These are phyloP conservation scores for Fusarium sp. DNA, from an alignment of 2,329 filamentous ascomycete species.

Conservation along the genomic window DNA sequence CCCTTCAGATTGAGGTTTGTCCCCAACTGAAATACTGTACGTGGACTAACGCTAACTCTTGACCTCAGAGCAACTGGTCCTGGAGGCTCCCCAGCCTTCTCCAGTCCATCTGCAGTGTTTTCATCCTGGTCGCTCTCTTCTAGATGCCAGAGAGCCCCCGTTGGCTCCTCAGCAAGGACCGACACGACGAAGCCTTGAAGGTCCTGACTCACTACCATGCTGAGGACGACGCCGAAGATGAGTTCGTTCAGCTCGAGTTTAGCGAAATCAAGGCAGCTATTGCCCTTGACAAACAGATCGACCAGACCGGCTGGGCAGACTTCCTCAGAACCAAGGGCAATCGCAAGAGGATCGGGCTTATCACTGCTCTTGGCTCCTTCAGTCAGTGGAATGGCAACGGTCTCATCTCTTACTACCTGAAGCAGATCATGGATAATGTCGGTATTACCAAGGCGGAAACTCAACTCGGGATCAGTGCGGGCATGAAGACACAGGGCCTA, in stretches of 20 bases:
- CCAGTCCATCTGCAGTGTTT: slow-evolving; percentile 25
- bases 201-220: slow-evolving; percentile 39
- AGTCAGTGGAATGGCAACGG: slow-evolving; percentile 37
- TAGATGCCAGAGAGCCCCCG: slow-evolving; percentile 41
- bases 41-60: neutral
- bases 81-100: slow-evolving; percentile 23
- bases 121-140: slow-evolving; percentile 21
- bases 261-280: slow-evolving; percentile 36
- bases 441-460: slow-evolving; percentile 52
- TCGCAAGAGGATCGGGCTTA: slow-evolving; percentile 48
- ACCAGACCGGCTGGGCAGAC: slow-evolving; percentile 31
- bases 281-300: slow-evolving; percentile 33
- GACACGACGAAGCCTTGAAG: slow-evolving; percentile 31
- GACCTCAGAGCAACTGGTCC: neutral
- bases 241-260: slow-evolving; percentile 32
- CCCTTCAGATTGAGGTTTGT: slow-evolving; percentile 20
- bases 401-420: slow-evolving; percentile 29
- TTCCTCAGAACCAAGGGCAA: slow-evolving; percentile 47
- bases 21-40: too few relatives aligned
- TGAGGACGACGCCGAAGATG: slow-evolving; percentile 23
- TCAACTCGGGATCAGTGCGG: slow-evolving; percentile 47
- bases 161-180: slow-evolving; percentile 42
- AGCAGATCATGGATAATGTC: slow-evolving; percentile 26
- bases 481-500: slow-evolving; percentile 29
- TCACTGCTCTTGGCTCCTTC: slow-evolving; percentile 30